Base-by-base conservation (phyloP, 75 land plant species). In the Cunninghamia lanceolata region DNA sequence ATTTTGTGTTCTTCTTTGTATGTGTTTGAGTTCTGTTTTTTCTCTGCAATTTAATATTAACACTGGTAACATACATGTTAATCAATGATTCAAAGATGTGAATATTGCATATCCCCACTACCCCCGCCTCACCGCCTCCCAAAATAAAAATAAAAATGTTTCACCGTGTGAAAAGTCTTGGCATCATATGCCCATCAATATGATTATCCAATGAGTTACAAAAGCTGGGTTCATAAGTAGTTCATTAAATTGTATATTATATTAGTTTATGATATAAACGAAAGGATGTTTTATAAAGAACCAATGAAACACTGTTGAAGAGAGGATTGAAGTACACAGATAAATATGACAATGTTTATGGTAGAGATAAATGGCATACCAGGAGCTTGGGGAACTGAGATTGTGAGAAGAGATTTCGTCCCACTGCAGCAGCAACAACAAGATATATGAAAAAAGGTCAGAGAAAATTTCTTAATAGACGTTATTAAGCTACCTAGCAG, bases 361-460 rank as follows among this genome's bases (percentile, higher is more conserved):
- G n/a, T 39, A 43, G 82, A 79, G 28, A 43, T 21, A 79, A 79
- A 43, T 79, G 30, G 30, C 32, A 43, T 79, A 79, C 82, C 82
- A 28, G 46, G 82, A 42, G 47, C n/a, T 79, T 42, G 82, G 30
- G 82, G 40, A 46, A 10, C 6, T 79, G 45, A 28, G 46, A 79
- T 79, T 43, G 82, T 79, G 5, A 21, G 82, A 9, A 42, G 82
- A 28, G 25, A 16, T 28, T 79, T 28, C 45, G 30, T 79, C 82
- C 46, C 46, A 40, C 82, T 79, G 82, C 46, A 79, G n/a, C 30
- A 79, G 45, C 21, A 43, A 43, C 82, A 79, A 79, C 10, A 79
- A 79, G 46, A 42, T 4, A 42, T 16, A 28, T 9, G 11, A 43
- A 9, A 79, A n/a, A 25, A 19, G 2, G n/a, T 79, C 45, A 28